Evolutionary conservation across 345 rosid genomes (phyloP), one percentile per base, ranked within the genome.

Genomic region (Gossypioides kirkii): DNA sequence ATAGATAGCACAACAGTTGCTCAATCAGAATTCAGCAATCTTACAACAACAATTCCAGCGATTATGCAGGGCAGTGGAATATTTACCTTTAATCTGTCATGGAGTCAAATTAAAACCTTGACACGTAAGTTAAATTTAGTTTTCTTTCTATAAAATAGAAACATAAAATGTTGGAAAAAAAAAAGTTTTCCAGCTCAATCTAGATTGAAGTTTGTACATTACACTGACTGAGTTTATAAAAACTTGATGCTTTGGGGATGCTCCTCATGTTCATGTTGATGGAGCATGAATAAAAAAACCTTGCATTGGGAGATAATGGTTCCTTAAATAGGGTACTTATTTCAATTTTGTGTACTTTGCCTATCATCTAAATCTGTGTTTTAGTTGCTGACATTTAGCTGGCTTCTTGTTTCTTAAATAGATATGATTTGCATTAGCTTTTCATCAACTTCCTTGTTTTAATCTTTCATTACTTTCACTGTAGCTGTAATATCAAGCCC

Each of bases 401-500:
- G 26, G 16, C 71, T 10, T 26, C 0, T 22, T 74, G 26, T 41
- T 64, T 25, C 45, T 41, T 14, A 52, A 18, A 54, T 52, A 63
- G 23, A 63, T 72, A 22, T 58, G 23, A 12, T 61, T 47, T 6
- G 54, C 46, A 36, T 9, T 42, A 52, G 28, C 23, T 16, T 42
- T 54, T 74, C 14, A 41, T 26, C 28, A 41, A 17, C 72, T 50
- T 73, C 52, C 49, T 41, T 64, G 38, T 64, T n/a, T 52, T 73
- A 22, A 65, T 54, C 54, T 22, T 6, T 16, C 43, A 11, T 65
- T 38, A 38, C 68, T 50, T 55, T 77, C 20, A 55, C 63, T 82
- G 80, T 80, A 95, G 98, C 92, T 49, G 67, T 55, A 18, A 91
- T 95, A 23, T 74, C 83, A 61, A 92, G 68, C 76, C 99, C 97